A percentile compares a stretch with the other conserved stretches of the same genome.
Evolutionary conservation across 1,284 basidiomycete species (phyloP).

Genomic region (Acaromyces ingoldii): DNA sequence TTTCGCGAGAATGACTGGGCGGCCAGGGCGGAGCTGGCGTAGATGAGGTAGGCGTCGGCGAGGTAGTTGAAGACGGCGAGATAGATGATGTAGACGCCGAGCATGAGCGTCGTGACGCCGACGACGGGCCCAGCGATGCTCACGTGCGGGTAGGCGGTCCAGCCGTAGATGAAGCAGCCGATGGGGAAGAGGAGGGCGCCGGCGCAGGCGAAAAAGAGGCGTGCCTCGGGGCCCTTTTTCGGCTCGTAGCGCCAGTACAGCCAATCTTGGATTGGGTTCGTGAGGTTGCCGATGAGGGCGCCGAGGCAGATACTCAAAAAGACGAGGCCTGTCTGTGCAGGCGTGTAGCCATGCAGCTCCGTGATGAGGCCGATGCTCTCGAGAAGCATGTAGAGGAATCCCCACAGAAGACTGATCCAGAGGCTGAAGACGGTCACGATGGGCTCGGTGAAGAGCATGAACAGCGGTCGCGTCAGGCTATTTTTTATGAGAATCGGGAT

Average conservation of each 20-base stretch:
- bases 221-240: slow-evolving; percentile 52
- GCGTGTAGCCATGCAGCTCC: slow-evolving; percentile 61
- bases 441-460: slow-evolving; percentile 62
- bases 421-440: slow-evolving; percentile 60
- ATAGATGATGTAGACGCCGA: slow-evolving; percentile 47
- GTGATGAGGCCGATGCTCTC: slow-evolving; percentile 49
- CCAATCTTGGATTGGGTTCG: slow-evolving; percentile 55
- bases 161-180: slow-evolving; percentile 39
- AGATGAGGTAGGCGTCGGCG: slow-evolving; percentile 53
- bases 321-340: slow-evolving; percentile 55
- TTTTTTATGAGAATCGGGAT: slow-evolving; percentile 61
- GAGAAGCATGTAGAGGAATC: slow-evolving; percentile 65
- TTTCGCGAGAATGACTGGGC: slow-evolving; percentile 68
- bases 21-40: slow-evolving; percentile 70
- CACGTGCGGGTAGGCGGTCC: slow-evolving; percentile 47
- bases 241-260: slow-evolving; percentile 20
- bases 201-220: slow-evolving; percentile 53
- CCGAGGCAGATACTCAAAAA: slow-evolving; percentile 30
- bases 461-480: slow-evolving; percentile 65
- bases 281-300: slow-evolving; percentile 61
- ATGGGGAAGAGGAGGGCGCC: slow-evolving; percentile 30
- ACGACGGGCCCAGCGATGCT: slow-evolving; percentile 48
- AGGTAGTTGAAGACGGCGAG: slow-evolving; percentile 26
- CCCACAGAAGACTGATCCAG: slow-evolving; percentile 49
- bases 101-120: slow-evolving; percentile 37